Conservation (phyloP, 805 yeast species). For the Aciculoconidium aculeatum region DNA sequence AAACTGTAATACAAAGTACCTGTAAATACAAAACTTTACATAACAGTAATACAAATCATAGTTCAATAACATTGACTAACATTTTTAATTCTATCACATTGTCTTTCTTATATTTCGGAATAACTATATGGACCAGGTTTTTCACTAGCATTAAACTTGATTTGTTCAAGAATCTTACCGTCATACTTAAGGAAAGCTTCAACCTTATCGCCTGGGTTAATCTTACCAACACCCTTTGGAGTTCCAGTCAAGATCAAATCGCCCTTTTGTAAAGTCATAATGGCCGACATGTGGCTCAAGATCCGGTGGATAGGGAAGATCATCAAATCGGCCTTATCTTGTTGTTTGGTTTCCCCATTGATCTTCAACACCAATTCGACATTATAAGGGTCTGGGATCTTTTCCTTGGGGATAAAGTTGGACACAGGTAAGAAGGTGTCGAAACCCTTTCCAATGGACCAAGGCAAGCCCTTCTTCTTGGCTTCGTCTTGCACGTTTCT, state of each 20-base stretch:
- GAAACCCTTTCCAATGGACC: slow-evolving; percentile 95
- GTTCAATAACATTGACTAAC: too few species aligned
- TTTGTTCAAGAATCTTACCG: slow-evolving; percentile 50
- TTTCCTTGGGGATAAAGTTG: slow-evolving; percentile 55
- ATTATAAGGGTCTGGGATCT: slow-evolving; percentile 68
- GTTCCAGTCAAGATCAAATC: slow-evolving; percentile 94
- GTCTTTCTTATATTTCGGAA: slow-evolving; percentile 21
- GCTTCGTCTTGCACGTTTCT: slow-evolving; percentile 95
- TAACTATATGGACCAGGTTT: slow-evolving; percentile 43
- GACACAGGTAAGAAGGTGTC: slow-evolving; percentile 95
- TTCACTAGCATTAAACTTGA: slow-evolving; percentile 48
- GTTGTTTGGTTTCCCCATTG: slow-evolving; percentile 66
- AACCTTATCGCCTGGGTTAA: slow-evolving; percentile 73
- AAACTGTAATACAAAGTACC: too few species aligned
- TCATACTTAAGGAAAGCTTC: slow-evolving; percentile 55
- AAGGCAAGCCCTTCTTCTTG: slow-evolving; percentile 88
- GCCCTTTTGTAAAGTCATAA: slow-evolving; percentile 87
- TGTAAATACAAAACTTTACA: too few species aligned
- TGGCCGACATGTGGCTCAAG: slow-evolving; percentile 72
- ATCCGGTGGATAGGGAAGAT: slow-evolving; percentile 80
- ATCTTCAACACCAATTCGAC: slow-evolving; percentile 59
- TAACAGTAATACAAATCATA: too few species aligned
- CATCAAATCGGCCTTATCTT: slow-evolving; percentile 78
- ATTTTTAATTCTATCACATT: too few species aligned
- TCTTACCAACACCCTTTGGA: slow-evolving; percentile 92